Evolutionary conservation across 2,329 filamentous ascomycete genomes (phyloP), one percentile per base, ranked within the genome.

Genomic region (Pseudocercospora fuligena): DNA sequence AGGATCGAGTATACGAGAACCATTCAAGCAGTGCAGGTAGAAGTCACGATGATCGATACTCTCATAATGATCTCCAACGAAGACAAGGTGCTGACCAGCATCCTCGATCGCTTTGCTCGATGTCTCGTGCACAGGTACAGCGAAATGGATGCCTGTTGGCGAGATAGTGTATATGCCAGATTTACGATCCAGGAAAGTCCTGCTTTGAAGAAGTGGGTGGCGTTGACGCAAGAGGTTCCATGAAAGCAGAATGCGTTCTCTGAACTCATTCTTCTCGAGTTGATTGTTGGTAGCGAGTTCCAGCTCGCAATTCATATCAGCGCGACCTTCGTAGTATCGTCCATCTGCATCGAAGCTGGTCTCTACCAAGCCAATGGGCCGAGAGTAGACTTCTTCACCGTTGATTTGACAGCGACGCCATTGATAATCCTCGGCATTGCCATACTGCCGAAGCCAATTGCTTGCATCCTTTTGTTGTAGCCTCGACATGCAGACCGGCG

Each of bases 301-400:
- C 9, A 83, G 72, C 2, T 77, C 71, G 2, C 75, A 74, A 16
- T 78, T 82, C 66, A 83, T 78, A 62, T 84, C 82, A 21, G 82
- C 82, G 61, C 82, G 74, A 5, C 82, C 82, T 63, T 81, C 81
- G 60, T 75, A 82, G 57, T 81, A 77, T 5, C 74, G 68, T 2
- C 82, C 82, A 71, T 84, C 82, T 0, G 72, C 70, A 65, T 84
- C 81, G 72, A 84, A 84, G 11, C 77, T 77, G 1, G 73, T 77
- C 64, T 84, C 82, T 0, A 83, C 79, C 5, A 82, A 73, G 0
- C 82, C 82, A 0, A 83, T 66, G 0, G 80, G 80, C 8, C 81
- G 74, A 19, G 72, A 72, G 64, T 78, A 80, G 14, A 70, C 65
- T 33, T 65, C 66, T 36, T 63, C 63, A 16, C 73, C 75, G 56